phyloP scores from a whole-genome alignment of 306 rosid genomes.

The Cucurbita moschata region DNA sequence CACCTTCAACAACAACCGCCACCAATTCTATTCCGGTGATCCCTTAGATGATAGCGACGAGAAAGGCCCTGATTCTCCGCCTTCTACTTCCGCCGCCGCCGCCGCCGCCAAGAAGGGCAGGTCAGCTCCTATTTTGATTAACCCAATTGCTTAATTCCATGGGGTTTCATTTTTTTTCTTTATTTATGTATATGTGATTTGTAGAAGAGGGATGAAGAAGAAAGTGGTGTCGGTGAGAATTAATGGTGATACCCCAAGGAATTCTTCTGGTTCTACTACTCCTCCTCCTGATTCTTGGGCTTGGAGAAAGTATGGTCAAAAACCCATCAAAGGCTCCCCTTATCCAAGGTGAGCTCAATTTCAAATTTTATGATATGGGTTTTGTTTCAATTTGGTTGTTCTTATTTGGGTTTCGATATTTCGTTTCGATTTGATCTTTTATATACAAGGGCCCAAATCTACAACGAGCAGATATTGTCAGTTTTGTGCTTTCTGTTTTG shows the following conservation, averaged over 20 bases:
- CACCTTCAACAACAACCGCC: neutral
- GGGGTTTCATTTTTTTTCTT: neutral
- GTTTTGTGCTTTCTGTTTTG: too few species aligned
- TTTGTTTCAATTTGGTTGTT: neutral
- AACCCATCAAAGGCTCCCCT: conserved; percentile 98
- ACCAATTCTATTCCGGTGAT: neutral
- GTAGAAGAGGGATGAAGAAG: conserved; percentile 45
- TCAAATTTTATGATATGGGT: neutral
- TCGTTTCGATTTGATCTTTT: neutral
- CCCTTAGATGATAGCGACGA: neutral
- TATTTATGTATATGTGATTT: neutral
- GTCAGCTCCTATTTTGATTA: neutral
- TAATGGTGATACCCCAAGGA: conserved; percentile 27
- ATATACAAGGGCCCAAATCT: too few species aligned
- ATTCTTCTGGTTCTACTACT: conserved; percentile 19
- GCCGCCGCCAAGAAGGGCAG: conserved; percentile 2
- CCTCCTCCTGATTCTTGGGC: conserved; percentile 96
- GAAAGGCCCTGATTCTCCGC: neutral
- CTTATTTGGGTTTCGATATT: neutral
- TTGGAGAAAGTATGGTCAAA: conserved; percentile 95
- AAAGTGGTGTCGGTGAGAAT: conserved; percentile 73
- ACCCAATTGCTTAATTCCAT: neutral
- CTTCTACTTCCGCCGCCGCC: neutral
- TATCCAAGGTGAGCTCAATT: conserved; percentile 51
- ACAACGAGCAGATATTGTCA: too few species aligned